Conservation (phyloP, 352 stramenopile species). For the Paralagenidium karlingii region DNA sequence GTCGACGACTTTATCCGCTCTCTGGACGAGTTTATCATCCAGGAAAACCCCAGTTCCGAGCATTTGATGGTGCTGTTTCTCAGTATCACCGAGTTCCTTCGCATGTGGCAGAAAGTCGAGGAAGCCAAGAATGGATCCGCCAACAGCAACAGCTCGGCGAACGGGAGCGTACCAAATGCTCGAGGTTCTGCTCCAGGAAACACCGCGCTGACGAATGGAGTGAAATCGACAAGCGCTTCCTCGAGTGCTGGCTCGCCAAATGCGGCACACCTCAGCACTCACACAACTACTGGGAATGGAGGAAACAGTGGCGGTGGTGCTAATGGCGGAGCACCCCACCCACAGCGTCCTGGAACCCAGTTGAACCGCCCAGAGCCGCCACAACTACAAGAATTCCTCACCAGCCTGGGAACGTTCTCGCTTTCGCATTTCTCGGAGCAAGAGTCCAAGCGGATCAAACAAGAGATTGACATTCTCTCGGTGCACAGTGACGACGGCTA, state of each 20-base stretch:
- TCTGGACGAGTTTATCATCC: slow-evolving; percentile 58
- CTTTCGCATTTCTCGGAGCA: slow-evolving; percentile 28
- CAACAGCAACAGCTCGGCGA: background rate
- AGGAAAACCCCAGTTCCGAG: slow-evolving; percentile 43
- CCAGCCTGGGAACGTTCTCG: slow-evolving; percentile 40
- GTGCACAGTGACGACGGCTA: slow-evolving; percentile 59
- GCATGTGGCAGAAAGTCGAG: slow-evolving; percentile 46
- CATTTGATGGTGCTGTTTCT: slow-evolving; percentile 56
- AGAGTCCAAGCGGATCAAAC: slow-evolving; percentile 36
- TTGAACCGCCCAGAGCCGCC: slow-evolving; percentile 34
- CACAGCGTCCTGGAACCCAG: too few species aligned
- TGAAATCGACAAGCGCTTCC: too few species aligned
- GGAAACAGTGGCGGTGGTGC: too few species aligned
- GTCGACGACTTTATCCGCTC: slow-evolving; percentile 72
- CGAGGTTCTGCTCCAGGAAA: too few species aligned
- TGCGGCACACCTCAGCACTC: too few species aligned
- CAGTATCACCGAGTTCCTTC: slow-evolving; percentile 68
- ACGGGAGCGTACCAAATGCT: too few species aligned
- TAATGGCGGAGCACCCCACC: too few species aligned
- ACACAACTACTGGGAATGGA: too few species aligned
- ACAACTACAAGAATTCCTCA: slow-evolving; percentile 67
- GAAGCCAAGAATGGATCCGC: slow-evolving; percentile 3
- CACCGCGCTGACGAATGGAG: too few species aligned
- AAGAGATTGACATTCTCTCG: slow-evolving; percentile 49
- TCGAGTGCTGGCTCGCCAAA: too few species aligned